These are phyloP conservation scores for Tricholoma bakamatsutake DNA, from an alignment of 768 basidiomycete species.

Conservation along the genomic window DNA sequence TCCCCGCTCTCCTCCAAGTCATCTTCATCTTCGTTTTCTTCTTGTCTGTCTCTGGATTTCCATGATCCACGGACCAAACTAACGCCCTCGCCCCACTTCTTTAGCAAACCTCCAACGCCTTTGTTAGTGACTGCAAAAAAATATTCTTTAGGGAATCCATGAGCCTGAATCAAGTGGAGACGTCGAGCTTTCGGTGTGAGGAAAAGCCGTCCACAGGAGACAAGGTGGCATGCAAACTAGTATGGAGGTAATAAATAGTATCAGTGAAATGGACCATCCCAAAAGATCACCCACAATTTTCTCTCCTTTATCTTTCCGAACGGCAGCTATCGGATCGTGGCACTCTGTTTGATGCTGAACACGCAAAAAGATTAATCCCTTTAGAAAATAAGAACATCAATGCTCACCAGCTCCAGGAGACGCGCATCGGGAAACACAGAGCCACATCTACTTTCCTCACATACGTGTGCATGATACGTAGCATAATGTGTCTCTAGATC, in stretches of 20 bases:
- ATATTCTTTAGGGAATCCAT: constrained; percentile 83
- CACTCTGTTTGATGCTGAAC: constrained; percentile 77
- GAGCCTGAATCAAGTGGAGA: constrained; percentile 75
- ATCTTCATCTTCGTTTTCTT: constrained; percentile 22
- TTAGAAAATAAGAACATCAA: background rate
- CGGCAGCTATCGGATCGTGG: constrained; percentile 79
- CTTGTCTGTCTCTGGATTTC: constrained; percentile 39
- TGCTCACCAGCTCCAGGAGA: constrained; percentile 71
- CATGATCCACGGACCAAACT: constrained; percentile 72
- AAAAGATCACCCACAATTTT: constrained; percentile 61
- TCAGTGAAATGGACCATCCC: constrained; percentile 1
- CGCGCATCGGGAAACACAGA: constrained; percentile 84
- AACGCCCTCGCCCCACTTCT: constrained; percentile 79
- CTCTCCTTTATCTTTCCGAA: constrained; percentile 74
- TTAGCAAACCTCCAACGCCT: constrained; percentile 75
- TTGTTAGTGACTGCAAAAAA: constrained; percentile 92
- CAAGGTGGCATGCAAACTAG: constrained; percentile 76
- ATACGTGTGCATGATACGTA: constrained; percentile 79
- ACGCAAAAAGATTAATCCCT: background rate
- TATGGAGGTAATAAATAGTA: constrained; percentile 1
- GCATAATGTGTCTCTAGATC: constrained; percentile 84
- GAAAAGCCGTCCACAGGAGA: constrained; percentile 54
- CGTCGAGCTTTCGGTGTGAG: constrained; percentile 69
- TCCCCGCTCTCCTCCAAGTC: constrained; percentile 23
- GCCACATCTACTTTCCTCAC: constrained; percentile 60